phyloP scores from a whole-genome alignment of 2,329 filamentous ascomycete genomes.

The Zasmidium citrigriseum region DNA sequence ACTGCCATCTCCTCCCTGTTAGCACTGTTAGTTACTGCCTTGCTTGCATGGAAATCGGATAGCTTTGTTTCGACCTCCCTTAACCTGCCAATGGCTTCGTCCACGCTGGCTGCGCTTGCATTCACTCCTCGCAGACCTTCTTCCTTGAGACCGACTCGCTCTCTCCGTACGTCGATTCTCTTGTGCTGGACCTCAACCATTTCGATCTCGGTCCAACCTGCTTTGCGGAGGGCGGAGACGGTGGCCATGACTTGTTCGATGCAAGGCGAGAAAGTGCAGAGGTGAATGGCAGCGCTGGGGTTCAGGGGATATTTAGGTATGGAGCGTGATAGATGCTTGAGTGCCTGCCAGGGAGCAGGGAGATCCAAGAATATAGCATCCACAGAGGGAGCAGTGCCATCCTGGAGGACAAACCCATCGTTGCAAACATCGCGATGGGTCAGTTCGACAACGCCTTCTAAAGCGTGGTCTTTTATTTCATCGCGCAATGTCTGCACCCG shows the following conservation, averaged over 20 bases:
- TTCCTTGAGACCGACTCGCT: constrained; percentile 72
- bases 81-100: constrained; percentile 74
- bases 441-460: constrained; percentile 67
- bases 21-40: constrained; percentile 24
- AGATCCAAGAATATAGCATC: constrained; percentile 77
- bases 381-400: constrained; percentile 53
- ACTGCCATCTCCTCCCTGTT: constrained; percentile 28
- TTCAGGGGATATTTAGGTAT: constrained; percentile 60
- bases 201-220: constrained; percentile 88
- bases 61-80: constrained; percentile 71
- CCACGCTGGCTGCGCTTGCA: constrained; percentile 70
- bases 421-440: constrained; percentile 79
- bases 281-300: constrained; percentile 68
- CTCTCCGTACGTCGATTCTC: constrained; percentile 77
- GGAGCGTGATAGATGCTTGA: constrained; percentile 69
- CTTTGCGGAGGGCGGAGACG: constrained; percentile 72
- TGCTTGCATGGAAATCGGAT: constrained; percentile 60
- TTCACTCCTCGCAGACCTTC: constrained; percentile 69
- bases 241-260: constrained; percentile 94
- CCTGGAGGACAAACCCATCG: constrained; percentile 65
- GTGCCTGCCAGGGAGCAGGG: constrained; percentile 77
- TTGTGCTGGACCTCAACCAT: constrained; percentile 88
- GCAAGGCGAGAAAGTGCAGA: constrained; percentile 96
- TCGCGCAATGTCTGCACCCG: constrained; percentile 68
- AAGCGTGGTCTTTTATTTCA: constrained; percentile 68